These are phyloP conservation scores for Leccinum subgranulosum DNA, from an alignment of 768 basidiomycete genomes.

Conservation along the genomic window DNA sequence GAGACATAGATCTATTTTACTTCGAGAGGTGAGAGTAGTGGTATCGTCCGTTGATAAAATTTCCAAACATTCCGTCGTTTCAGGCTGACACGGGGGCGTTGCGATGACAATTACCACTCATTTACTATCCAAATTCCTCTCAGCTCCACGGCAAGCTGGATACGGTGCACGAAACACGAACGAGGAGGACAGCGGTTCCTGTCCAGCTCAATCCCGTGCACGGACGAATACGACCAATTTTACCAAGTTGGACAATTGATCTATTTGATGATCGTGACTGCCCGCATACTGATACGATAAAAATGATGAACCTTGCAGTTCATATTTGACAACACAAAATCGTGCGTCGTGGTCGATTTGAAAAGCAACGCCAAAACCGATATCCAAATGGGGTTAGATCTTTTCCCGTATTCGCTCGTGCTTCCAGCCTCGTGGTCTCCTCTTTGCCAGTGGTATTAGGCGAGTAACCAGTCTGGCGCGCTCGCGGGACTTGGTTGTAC, in stretches of 20 bases:
- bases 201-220: slow-evolving; percentile 3
- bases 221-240: slow-evolving; percentile 8
- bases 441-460: background rate
- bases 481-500: background rate
- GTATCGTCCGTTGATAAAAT: background rate
- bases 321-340: slow-evolving; percentile 6
- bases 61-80: slow-evolving; percentile 14
- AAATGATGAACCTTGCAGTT: slow-evolving; percentile 17
- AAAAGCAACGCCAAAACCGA: slow-evolving; percentile 4
- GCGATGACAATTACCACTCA: slow-evolving; percentile 5
- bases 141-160: slow-evolving; percentile 20
- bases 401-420: background rate
- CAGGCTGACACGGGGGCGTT: slow-evolving; percentile 7
- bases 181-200: slow-evolving; percentile 4
- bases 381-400: background rate
- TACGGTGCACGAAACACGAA: slow-evolving; percentile 21
- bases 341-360: background rate
- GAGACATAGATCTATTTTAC: background rate
- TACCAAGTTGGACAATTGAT: slow-evolving; percentile 15
- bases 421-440: slow-evolving; percentile 15
- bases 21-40: background rate
- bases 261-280: slow-evolving; percentile 5
- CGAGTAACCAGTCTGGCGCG: background rate
- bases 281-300: slow-evolving; percentile 5
- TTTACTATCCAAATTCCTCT: slow-evolving; percentile 7